Base-by-base conservation (phyloP, 768 basidiomycete species). In the Mycena sanguinolenta region DNA sequence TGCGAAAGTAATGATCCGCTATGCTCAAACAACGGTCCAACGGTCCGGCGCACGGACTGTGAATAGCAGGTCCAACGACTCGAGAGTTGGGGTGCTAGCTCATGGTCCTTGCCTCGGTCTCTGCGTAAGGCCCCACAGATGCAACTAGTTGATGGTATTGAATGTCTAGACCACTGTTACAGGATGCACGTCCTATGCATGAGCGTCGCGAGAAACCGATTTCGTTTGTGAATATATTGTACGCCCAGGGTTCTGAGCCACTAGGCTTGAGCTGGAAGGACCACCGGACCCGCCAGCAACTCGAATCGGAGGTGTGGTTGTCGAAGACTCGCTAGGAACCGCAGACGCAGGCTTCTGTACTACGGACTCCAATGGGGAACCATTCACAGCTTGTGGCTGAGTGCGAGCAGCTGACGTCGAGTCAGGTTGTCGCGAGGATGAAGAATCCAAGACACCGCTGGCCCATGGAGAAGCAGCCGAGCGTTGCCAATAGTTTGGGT, bases 191-290 rank as follows among this genome's bases (percentile, higher is more conserved):
- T 60, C 16, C 30, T 67, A 68, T 55, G 32, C 54, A 36, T 42
- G 53, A 53, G 42, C 21, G 34, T 30, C 25, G 23, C 34, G 27
- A 25, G 21, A 21, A 74, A 70, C 64, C 54, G 77, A 80, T 49
- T 83, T 78, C 53, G 80, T 80, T 73, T 89, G 88, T 53, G 89
- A 88, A 77, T 91, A 90, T 70, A 91, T 90, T 34, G 90, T 91
- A 73, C 89, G 88, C 65, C 89, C 90, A 3, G 87, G 84, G 66
- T 88, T 89, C 75, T 85, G 84, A 27, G 76, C 66, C 52, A 80
- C 72, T 63, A 81, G 82, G 46, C 82, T 82, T 75, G 87, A 85
- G 49, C 82, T 82, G 75, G 87, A 85, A 7, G 84, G 75, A 36
- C 76, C 79, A 21, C 75, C 79, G 25, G 87, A 78, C 16, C 85